Evolutionary conservation across 805 yeast genomes (phyloP).

Genomic region (Kodamaea restingae): DNA sequence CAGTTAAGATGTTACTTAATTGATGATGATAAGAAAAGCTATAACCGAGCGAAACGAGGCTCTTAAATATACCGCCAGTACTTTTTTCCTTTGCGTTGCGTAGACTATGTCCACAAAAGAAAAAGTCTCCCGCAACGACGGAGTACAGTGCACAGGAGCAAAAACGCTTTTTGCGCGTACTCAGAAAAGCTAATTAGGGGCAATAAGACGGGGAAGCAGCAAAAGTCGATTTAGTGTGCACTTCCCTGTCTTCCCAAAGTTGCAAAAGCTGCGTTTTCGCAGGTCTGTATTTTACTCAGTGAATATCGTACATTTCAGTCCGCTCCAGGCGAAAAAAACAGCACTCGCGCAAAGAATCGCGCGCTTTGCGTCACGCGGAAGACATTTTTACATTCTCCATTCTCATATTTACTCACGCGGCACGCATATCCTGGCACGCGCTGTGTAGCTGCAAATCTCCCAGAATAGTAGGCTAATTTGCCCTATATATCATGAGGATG

Average conservation of each 20-base stretch:
- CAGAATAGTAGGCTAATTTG: neutral
- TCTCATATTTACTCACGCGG: neutral
- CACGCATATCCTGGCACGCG: neutral
- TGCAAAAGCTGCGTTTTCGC: constrained; percentile 4
- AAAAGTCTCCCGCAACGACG: neutral
- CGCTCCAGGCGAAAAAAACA: neutral
- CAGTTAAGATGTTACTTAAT: constrained; percentile 5
- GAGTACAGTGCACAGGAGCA: neutral
- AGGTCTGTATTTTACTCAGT: constrained; percentile 2
- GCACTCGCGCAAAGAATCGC: neutral
- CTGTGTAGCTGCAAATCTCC: neutral
- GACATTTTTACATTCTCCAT: neutral
- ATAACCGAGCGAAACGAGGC: neutral
- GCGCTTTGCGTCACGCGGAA: neutral
- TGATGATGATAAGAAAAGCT: constrained; percentile 11
- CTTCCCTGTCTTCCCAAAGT: constrained; percentile 4
- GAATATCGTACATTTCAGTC: neutral
- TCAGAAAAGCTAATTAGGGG: constrained; percentile 1
- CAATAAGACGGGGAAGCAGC: neutral
- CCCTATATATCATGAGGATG: neutral
- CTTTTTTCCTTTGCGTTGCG: constrained; percentile 1
- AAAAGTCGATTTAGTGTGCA: constrained; percentile 1
- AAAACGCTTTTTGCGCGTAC: constrained; percentile 1
- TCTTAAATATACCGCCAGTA: constrained; percentile 4
- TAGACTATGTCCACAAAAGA: neutral